Evolutionary conservation across 2,329 filamentous ascomycete species (phyloP).

Genomic region (Penicillium sp.): DNA sequence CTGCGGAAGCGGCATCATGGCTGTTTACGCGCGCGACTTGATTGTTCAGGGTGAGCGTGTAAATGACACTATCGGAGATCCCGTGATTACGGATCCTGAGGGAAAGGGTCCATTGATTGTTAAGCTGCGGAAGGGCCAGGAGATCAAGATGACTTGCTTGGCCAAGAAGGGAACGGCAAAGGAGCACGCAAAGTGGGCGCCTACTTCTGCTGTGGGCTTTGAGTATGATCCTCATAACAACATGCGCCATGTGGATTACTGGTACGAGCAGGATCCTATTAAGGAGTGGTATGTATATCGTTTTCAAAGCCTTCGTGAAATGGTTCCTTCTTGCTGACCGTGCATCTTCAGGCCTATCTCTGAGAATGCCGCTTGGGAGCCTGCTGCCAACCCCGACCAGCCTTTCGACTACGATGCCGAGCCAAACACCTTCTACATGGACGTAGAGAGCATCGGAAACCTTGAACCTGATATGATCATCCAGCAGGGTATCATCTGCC

Average conservation of each 20-base stretch:
- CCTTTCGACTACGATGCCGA: constrained; percentile 88
- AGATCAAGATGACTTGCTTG: constrained; percentile 85
- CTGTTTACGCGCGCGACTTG: constrained; percentile 88
- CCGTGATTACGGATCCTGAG: constrained; percentile 80
- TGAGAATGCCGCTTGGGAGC: constrained; percentile 65
- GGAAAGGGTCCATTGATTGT: constrained; percentile 81
- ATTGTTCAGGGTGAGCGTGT: constrained; percentile 68
- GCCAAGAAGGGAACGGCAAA: constrained; percentile 99
- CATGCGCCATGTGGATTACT: constrained; percentile 85
- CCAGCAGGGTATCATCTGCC: constrained; percentile 79
- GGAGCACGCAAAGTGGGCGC: constrained; percentile 98
- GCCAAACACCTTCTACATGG: constrained; percentile 85
- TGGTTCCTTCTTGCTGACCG: not conserved
- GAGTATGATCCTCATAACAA: constrained; percentile 99
- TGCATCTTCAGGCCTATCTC: constrained; percentile 36
- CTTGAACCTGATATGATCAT: constrained; percentile 89
- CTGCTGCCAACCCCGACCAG: constrained; percentile 76
- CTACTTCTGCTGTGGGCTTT: constrained; percentile 87
- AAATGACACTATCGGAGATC: constrained; percentile 74
- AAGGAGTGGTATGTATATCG: constrained; percentile 71
- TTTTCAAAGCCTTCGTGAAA: not conserved
- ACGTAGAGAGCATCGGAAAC: constrained; percentile 85
- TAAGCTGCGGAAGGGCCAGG: constrained; percentile 86
- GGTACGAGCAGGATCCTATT: constrained; percentile 83
- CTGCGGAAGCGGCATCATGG: constrained; percentile 85